Evolutionary conservation across 805 yeast species (phyloP), one percentile per base, ranked within the genome.

Genomic region (Ogataea parapolymorpha): DNA sequence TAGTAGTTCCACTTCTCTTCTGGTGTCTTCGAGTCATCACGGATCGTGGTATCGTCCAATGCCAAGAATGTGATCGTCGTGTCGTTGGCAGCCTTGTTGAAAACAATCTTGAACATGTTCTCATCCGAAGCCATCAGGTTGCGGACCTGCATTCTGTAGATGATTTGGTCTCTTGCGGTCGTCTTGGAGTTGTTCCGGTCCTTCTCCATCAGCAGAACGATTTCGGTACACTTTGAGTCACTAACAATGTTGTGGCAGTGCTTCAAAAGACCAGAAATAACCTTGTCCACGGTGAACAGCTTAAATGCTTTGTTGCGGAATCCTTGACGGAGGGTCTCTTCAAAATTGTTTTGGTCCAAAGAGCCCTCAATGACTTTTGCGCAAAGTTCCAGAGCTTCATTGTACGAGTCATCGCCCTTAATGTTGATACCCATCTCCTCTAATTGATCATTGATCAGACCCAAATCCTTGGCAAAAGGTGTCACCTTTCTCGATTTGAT

Each of bases 1-100:
- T 93, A 93, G 67, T 93, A 91, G 59, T 88, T 90, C 85, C 96
- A 93, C 55, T 77, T 78, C 49, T 87, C 95, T 53, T 85, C 91
- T 3, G 80, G 77, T 16, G 80, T 75, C 51, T 72, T 70, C 9
- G 75, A 71, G 13, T 48, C 57, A 49, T 85, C 86, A 44, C 82
- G 82, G 56, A 90, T 73, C 0, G 98, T 90, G 53, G 90, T 68
- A 58, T 91, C 98, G 56, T 88, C 96, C 32, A 87, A 70, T 8
- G 91, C 90, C 41, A 93, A 80, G 63, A 84, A 88, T 55, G 88
- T 91, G 48, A 95, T 80, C 40, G 75, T 74, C 12, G 85, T 82
- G 36, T 70, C 66, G 32, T 69, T 68, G 2, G 65, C 66, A 1
- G 59, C 49, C 42, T 76, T 80, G 56, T 83, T 73, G 68, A 74